Evolutionary conservation across 768 basidiomycete genomes (phyloP).

Genomic region (Russula virescens): DNA sequence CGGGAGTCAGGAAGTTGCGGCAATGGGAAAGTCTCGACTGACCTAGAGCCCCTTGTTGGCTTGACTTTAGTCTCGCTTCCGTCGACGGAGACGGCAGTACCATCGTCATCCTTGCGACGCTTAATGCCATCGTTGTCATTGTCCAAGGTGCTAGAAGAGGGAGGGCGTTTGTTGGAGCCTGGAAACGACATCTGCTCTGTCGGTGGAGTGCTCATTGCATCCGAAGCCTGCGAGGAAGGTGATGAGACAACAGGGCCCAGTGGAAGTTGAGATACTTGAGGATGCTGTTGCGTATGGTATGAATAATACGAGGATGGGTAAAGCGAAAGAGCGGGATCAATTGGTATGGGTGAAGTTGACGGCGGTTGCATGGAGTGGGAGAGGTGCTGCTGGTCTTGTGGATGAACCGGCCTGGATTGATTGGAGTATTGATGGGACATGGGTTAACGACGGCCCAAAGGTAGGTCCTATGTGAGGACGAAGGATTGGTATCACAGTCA

Average conservation of each 20-base stretch:
- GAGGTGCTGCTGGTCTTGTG: constrained; percentile 30
- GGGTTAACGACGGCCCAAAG: constrained; percentile 26
- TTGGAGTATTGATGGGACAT: constrained; percentile 32
- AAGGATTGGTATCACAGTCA: constrained; percentile 17
- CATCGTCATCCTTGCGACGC: constrained; percentile 51
- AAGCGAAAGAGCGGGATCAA: constrained; percentile 69
- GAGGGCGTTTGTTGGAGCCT: constrained; percentile 27
- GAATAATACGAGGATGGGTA: constrained; percentile 55
- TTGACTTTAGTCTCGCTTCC: constrained; percentile 64
- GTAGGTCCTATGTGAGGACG: constrained; percentile 30
- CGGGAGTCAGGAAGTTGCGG: constrained; percentile 21
- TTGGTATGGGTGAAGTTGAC: constrained; percentile 55
- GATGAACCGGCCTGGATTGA: constrained; percentile 37
- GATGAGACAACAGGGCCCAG: constrained; percentile 61
- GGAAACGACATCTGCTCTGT: constrained; percentile 52
- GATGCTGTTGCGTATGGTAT: constrained; percentile 45
- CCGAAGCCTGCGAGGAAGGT: constrained; percentile 75
- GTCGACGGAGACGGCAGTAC: constrained; percentile 45
- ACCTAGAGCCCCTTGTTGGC: constrained; percentile 83
- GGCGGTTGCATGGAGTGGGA: constrained; percentile 46
- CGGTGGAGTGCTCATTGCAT: constrained; percentile 68
- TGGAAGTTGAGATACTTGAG: constrained; percentile 45
- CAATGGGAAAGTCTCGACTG: constrained; percentile 4
- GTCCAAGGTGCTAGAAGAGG: constrained; percentile 37
- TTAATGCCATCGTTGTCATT: constrained; percentile 43